Percentiles rank a stretch among this genome's conserved stretches.
phyloP scores from a whole-genome alignment of 305 asterid genomes.

The Ilex paraguariensis region DNA sequence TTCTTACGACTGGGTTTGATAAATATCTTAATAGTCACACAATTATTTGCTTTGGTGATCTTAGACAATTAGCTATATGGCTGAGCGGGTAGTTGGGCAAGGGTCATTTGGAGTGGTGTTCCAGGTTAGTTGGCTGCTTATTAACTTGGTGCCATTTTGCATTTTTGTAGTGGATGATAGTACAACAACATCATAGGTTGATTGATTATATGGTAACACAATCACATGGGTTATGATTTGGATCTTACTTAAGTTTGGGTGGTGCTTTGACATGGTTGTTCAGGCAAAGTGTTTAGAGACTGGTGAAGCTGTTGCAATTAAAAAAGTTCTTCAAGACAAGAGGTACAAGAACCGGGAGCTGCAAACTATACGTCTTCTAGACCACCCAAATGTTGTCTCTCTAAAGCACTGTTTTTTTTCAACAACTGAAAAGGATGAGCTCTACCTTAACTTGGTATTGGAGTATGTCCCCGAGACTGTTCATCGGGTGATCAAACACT shows the following conservation, averaged over 20 bases:
- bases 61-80: conserved; percentile 81
- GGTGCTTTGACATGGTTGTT: conserved; percentile 1
- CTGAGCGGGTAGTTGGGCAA: conserved; percentile 82
- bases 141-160: background rate
- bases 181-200: too few relatives aligned
- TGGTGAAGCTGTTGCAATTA: conserved; percentile 81
- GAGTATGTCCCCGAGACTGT: conserved; percentile 89
- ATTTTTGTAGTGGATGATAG: too few relatives aligned
- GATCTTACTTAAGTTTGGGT: too few relatives aligned
- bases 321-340: conserved; percentile 88
- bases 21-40: conserved; percentile 1
- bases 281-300: conserved; percentile 88
- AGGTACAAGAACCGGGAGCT: conserved; percentile 85
- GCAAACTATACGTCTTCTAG: conserved; percentile 79
- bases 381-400: conserved; percentile 72
- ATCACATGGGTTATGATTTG: too few relatives aligned
- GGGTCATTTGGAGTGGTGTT: conserved; percentile 87
- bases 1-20: background rate
- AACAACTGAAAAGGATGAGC: conserved; percentile 71
- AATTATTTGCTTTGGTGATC: conserved; percentile 3
- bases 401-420: conserved; percentile 80
- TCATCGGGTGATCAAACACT: conserved; percentile 75
- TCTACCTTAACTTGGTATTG: conserved; percentile 73
- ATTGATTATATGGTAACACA: too few relatives aligned
- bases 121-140: conserved; percentile 42